Evolutionary conservation across 139 green algal species (phyloP).

Genomic region (Chlamydomonas eustigma): DNA sequence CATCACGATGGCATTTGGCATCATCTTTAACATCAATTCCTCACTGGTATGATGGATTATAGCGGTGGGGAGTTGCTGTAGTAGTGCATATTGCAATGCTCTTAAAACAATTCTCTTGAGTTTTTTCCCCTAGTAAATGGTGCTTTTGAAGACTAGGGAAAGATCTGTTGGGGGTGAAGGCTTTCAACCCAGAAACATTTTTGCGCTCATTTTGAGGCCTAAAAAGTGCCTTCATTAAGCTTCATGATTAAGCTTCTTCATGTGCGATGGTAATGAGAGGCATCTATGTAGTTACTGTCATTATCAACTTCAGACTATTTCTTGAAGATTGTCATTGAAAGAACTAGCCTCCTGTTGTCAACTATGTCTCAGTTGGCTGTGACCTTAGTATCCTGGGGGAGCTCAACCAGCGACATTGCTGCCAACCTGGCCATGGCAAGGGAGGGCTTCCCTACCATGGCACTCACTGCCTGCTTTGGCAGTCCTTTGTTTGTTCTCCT

Average conservation of each 20-base stretch:
- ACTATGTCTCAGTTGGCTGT: conserved; percentile 38
- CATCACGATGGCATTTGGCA: conserved; percentile 24
- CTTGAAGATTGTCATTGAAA: too few relatives aligned
- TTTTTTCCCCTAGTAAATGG: background rate
- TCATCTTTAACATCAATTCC: conserved; percentile 30
- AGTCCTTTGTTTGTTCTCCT: conserved; percentile 52
- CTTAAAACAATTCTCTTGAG: background rate
- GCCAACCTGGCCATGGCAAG: conserved; percentile 49
- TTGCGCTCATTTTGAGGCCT: background rate
- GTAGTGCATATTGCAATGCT: background rate
- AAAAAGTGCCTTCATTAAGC: too few relatives aligned
- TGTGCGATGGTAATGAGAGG: too few relatives aligned
- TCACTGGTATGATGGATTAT: conserved; percentile 17
- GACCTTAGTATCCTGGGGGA: conserved; percentile 62
- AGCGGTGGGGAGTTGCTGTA: background rate
- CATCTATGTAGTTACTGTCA: too few relatives aligned
- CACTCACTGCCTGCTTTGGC: conserved; percentile 13
- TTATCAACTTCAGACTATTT: too few relatives aligned
- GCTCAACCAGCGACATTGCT: conserved; percentile 48
- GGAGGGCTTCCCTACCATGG: conserved; percentile 27
- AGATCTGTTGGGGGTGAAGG: background rate
- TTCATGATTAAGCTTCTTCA: too few relatives aligned
- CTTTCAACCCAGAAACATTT: background rate
- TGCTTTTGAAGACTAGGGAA: background rate
- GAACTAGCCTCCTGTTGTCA: too few relatives aligned